phyloP scores from a whole-genome alignment of 257 asterid species.

The Plantago major region DNA sequence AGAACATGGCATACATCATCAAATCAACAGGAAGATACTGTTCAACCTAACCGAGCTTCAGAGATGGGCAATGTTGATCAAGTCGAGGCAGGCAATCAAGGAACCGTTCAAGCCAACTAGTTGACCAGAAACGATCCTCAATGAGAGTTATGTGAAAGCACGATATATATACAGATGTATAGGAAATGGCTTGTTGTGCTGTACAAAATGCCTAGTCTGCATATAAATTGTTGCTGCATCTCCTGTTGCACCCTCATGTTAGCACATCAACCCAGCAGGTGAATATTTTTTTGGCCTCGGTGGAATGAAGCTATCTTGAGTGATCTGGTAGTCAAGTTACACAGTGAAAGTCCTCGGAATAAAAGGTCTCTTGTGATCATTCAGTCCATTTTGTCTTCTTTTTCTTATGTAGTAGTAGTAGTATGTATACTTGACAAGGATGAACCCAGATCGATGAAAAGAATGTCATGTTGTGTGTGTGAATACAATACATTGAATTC shows the following conservation, averaged over 20 bases:
- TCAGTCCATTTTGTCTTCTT: no score
- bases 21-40: conserved; percentile 30
- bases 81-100: conserved; percentile 27
- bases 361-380: no score
- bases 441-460: no score
- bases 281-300: conserved; percentile 3
- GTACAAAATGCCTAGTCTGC: conserved; percentile 2
- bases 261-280: background rate
- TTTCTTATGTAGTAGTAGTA: no score
- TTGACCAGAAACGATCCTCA: background rate
- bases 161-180: background rate
- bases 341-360: no score
- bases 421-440: no score
- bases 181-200: background rate
- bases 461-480: no score
- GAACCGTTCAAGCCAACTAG: conserved; percentile 25
- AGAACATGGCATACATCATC: conserved; percentile 28
- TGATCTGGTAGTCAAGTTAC: no score
- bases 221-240: conserved; percentile 3
- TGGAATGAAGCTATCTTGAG: conserved; percentile 17
- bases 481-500: no score
- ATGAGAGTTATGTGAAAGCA: conserved; percentile 1
- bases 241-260: background rate
- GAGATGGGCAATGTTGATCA: conserved; percentile 26
- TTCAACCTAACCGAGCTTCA: conserved; percentile 32